Percentiles rank a stretch among this genome's conserved stretches.
phyloP scores from a whole-genome alignment of 2,329 filamentous ascomycete genomes.

The Lecanicillium sp. region DNA sequence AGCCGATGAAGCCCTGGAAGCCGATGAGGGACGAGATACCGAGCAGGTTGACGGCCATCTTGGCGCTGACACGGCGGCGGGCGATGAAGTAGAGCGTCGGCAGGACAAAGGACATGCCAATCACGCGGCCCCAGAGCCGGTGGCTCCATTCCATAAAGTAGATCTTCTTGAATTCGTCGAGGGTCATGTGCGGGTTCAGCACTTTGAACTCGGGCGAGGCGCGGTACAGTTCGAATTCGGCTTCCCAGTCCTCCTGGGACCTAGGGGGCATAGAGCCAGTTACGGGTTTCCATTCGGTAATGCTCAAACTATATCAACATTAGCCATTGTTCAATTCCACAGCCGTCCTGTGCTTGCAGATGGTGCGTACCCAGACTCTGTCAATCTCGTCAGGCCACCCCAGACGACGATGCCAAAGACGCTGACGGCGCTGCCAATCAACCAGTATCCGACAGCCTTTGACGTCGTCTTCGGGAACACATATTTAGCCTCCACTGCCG shows the following conservation, averaged over 20 bases:
- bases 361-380: constrained; percentile 76
- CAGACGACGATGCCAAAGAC: constrained; percentile 97
- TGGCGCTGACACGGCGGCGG: constrained; percentile 67
- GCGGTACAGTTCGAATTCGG: constrained; percentile 88
- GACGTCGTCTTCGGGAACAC: constrained; percentile 58
- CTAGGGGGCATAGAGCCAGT: constrained; percentile 85
- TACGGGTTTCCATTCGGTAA: constrained; percentile 97
- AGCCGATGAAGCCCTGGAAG: constrained; percentile 91
- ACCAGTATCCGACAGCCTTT: constrained; percentile 83
- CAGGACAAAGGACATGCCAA: constrained; percentile 83
- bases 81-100: constrained; percentile 86
- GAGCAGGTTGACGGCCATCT: constrained; percentile 69
- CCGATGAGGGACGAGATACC: constrained; percentile 88
- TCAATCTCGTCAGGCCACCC: constrained; percentile 86
- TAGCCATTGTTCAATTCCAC: not conserved
- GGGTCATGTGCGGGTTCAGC: constrained; percentile 86
- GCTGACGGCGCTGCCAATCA: constrained; percentile 82
- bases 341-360: not conserved
- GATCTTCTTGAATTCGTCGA: constrained; percentile 95
- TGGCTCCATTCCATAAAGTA: constrained; percentile 99
- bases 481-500: constrained; percentile 26
- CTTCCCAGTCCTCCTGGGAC: constrained; percentile 75
- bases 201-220: constrained; percentile 87
- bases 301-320: constrained; percentile 63
- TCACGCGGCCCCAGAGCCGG: constrained; percentile 85